A percentile compares a stretch with the other conserved stretches of the same genome.
Conservation (phyloP, 148 eudicot species). For the Diospyros lotus region DNA sequence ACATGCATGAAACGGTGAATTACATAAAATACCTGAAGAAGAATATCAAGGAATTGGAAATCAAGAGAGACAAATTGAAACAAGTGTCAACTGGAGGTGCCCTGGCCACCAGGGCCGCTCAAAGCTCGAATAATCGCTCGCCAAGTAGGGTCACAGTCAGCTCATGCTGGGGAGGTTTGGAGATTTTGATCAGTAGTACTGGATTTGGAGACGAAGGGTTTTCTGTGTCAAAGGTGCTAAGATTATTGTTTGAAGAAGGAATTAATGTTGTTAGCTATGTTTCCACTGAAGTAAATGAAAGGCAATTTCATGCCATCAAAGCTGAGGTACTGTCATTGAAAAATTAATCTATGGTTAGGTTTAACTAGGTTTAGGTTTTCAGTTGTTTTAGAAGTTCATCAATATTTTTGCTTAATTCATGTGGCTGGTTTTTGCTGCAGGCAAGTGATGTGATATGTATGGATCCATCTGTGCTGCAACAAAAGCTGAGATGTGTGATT, state of each 20-base stretch:
- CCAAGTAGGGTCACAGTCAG: neutral
- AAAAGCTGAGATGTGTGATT: too few species aligned
- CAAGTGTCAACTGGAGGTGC: neutral
- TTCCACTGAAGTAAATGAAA: constrained; percentile 25
- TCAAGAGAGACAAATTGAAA: constrained; percentile 19
- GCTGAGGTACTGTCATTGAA: constrained; percentile 27
- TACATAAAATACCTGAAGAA: constrained; percentile 26
- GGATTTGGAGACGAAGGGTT: constrained; percentile 11
- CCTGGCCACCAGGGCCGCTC: neutral
- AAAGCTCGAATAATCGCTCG: neutral
- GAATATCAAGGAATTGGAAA: constrained; percentile 19
- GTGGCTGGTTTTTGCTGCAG: neutral
- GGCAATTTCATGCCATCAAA: constrained; percentile 28
- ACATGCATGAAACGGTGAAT: constrained; percentile 24
- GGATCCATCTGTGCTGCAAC: constrained; percentile 5
- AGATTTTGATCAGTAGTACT: constrained; percentile 18
- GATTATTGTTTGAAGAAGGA: constrained; percentile 22
- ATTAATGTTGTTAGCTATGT: constrained; percentile 33
- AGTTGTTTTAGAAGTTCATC: too few species aligned
- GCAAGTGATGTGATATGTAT: neutral
- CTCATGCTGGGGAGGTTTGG: constrained; percentile 10
- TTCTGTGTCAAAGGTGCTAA: constrained; percentile 35
- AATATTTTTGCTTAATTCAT: too few species aligned
- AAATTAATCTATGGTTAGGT: too few species aligned
- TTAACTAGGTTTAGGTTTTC: too few species aligned